Base-by-base conservation (phyloP, 768 basidiomycete species). In the Naganishia friedmannii region DNA sequence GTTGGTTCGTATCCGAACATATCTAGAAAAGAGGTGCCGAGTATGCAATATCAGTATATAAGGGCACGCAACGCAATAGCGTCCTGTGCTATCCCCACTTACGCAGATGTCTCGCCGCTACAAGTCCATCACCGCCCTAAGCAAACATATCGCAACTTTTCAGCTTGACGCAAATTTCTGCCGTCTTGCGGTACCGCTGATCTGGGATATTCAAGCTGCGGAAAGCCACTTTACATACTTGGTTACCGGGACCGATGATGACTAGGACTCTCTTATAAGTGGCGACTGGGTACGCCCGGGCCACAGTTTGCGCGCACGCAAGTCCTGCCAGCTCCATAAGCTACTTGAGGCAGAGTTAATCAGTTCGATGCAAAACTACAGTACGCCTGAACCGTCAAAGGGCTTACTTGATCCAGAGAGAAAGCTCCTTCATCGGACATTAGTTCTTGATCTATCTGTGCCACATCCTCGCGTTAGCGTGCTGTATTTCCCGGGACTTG, bases 271-370 rank as follows among this genome's bases (percentile, higher is more conserved):
- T 86, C 45, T 85, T 85, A 79, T 91, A 87, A 54, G 84, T 85
- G 3, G 88, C 86, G 34, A 85, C 87, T 48, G 83, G 83, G 78
- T 92, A 98, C 0, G 88, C 87, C n/a, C 84, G 88, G 7, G 90
- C 88, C 2, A 97, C 83, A 0, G 90, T 86, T 78, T 94, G 91
- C 0, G 95, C 96, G 77, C 94, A 94, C 0, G 95, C 89, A 12
- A 98, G 83, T 0, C 96, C 96, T 34, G 95, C 95, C 15, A 98
- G 86, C 77, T 98, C 95, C 93, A 97, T 96, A 34, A 97, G 83
- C 92, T 95, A 77, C 23, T 6, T 10, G 46, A 17, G 26, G 42
- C 39, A 17, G 42, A 28, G 13, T 1, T 13, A n/a, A 23, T 12
- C 23, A 45, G 34, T 3, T 28, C 7, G 48, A 28, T 21, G 15